A percentile compares a stretch with the other conserved stretches of the same genome.
phyloP scores from a whole-genome alignment of 78 protist genomes.

The Dictyostelium discoideum region DNA sequence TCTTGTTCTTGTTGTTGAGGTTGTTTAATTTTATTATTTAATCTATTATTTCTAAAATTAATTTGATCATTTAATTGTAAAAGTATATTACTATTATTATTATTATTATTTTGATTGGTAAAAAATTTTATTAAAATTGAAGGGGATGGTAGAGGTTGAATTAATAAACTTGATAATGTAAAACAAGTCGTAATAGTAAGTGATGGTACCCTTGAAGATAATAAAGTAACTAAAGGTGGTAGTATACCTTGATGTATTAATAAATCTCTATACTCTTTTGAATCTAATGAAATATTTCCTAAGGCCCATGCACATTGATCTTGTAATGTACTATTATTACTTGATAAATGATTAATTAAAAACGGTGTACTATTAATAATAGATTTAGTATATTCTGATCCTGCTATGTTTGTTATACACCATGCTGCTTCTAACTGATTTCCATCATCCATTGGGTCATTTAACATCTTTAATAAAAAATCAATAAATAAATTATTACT shows the following conservation, averaged over 20 bases:
- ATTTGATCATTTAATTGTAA: background rate
- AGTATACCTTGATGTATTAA: slow-evolving; percentile 45
- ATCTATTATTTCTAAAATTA: background rate
- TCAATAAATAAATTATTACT: background rate
- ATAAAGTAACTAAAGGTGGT: background rate
- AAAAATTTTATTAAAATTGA: background rate
- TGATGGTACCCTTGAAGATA: background rate
- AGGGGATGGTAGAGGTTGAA: background rate
- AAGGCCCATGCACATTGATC: slow-evolving; percentile 74
- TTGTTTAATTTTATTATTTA: background rate
- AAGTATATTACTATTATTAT: background rate
- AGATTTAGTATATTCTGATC: background rate
- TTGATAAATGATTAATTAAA: slow-evolving; percentile 16
- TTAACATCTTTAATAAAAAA: slow-evolving; percentile 9
- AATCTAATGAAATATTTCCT: slow-evolving; percentile 47
- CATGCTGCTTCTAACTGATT: slow-evolving; percentile 51
- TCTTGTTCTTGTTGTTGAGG: background rate
- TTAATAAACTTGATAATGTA: background rate
- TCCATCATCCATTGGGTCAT: background rate
- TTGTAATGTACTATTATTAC: slow-evolving; percentile 31
- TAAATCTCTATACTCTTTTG: background rate
- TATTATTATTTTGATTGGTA: background rate
- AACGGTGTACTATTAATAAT: background rate
- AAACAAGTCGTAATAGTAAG: background rate
- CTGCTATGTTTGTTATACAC: slow-evolving; percentile 67